Evolutionary conservation across 371 early-diverging fungal genomes (phyloP).

Genomic region (Dentiscutata heterogama): DNA sequence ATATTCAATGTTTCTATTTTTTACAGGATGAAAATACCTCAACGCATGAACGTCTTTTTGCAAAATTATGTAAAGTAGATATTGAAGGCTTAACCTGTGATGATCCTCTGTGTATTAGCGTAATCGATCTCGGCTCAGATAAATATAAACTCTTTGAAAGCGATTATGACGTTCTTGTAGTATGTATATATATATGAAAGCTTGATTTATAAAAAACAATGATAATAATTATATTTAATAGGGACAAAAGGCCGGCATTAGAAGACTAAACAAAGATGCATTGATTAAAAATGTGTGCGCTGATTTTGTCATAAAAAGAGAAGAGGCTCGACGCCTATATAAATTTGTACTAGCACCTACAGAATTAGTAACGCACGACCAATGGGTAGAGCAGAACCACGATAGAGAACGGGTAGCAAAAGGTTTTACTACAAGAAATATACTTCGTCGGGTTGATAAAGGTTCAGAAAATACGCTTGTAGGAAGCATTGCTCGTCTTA

Average conservation of each 20-base stretch:
- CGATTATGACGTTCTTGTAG: not conserved
- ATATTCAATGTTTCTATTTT: no score
- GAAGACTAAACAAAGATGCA: not conserved
- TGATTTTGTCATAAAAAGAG: conserved; percentile 9
- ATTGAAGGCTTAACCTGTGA: not conserved
- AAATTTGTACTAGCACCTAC: conserved; percentile 8
- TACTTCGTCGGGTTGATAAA: not conserved
- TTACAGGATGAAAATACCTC: not conserved
- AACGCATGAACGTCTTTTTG: no score
- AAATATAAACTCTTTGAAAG: not conserved
- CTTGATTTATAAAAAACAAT: not conserved
- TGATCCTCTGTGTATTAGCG: not conserved
- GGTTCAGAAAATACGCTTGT: conserved; percentile 29
- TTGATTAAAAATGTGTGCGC: not conserved
- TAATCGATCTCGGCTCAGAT: conserved; percentile 26
- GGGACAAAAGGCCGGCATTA: not conserved
- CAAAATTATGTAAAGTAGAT: not conserved
- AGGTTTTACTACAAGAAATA: conserved; percentile 13
- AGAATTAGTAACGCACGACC: not conserved
- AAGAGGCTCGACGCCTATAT: not conserved
- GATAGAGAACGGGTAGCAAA: not conserved
- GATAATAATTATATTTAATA: not conserved
- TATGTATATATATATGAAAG: not conserved
- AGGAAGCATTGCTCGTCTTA: not conserved
- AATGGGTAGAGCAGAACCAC: conserved; percentile 12